Percentiles rank a stretch among this genome's conserved stretches.
Evolutionary conservation across 768 basidiomycete species (phyloP).

Genomic region (Vararia minispora): DNA sequence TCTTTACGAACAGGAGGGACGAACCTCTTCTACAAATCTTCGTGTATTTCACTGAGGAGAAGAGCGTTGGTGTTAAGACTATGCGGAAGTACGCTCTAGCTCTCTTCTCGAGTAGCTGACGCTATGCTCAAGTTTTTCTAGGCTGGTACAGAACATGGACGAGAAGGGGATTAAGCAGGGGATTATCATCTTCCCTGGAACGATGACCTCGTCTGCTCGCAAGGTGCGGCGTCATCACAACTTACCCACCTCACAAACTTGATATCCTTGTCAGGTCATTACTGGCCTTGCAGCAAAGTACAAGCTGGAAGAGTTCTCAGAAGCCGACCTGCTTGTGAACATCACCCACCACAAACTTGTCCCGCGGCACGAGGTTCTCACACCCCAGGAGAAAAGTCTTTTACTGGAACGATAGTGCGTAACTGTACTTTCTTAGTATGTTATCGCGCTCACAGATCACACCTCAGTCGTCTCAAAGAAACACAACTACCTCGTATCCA

Average conservation of each 20-base stretch:
- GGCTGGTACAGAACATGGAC: slow-evolving; percentile 82
- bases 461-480: slow-evolving; percentile 85
- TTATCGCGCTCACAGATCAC: slow-evolving; percentile 5
- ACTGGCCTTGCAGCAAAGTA: slow-evolving; percentile 81
- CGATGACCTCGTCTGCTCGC: slow-evolving; percentile 93
- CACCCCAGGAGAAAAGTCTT: slow-evolving; percentile 73
- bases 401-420: slow-evolving; percentile 91
- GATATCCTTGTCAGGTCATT: slow-evolving; percentile 55
- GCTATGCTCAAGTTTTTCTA: slow-evolving; percentile 21
- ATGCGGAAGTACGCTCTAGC: slow-evolving; percentile 78
- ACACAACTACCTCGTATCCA: slow-evolving; percentile 97
- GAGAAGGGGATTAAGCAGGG: slow-evolving; percentile 85
- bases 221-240: slow-evolving; percentile 52
- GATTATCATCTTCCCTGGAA: slow-evolving; percentile 91
- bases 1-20: slow-evolving; percentile 66
- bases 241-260: too few species aligned
- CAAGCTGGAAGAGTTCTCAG: slow-evolving; percentile 91
- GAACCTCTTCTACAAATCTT: slow-evolving; percentile 77
- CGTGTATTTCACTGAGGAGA: slow-evolving; percentile 92
- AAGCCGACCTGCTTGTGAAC: slow-evolving; percentile 93
- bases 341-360: slow-evolving; percentile 95
- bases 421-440: slow-evolving; percentile 5
- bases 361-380: slow-evolving; percentile 83
- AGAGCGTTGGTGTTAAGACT: slow-evolving; percentile 91
- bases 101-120: not conserved